These are phyloP conservation scores for Nematocida sp. DNA, from an alignment of 371 early-diverging fungal genomes.

Conservation along the genomic window DNA sequence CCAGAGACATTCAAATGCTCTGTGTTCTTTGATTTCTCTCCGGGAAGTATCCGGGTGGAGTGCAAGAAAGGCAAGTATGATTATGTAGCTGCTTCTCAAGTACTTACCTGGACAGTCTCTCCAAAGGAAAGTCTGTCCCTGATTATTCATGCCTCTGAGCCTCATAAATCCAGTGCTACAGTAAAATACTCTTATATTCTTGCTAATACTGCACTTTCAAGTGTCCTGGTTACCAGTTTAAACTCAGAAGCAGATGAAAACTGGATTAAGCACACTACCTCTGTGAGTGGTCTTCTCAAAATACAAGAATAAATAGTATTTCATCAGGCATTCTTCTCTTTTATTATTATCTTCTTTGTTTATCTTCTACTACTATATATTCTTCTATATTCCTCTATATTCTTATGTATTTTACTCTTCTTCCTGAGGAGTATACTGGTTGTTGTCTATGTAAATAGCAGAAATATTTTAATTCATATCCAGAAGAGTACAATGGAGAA, in stretches of 20 bases:
- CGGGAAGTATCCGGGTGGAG: conserved; percentile 37
- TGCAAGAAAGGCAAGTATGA: conserved; percentile 39
- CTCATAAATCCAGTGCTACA: conserved; percentile 4
- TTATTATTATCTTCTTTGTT: too few species aligned
- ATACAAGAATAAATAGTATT: conserved; percentile 16
- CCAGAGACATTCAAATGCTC: conserved; percentile 31
- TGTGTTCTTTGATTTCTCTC: conserved; percentile 14
- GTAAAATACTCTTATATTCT: conserved; percentile 28
- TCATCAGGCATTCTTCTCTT: too few species aligned
- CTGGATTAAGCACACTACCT: conserved; percentile 49
- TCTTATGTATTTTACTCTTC: not conserved
- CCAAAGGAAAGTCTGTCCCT: conserved; percentile 4
- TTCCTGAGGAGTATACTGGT: too few species aligned
- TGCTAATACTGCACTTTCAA: conserved; percentile 22
- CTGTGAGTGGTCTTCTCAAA: conserved; percentile 24
- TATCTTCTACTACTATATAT: not conserved
- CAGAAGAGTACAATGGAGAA: not conserved
- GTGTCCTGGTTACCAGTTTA: conserved; percentile 29
- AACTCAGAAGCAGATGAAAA: conserved; percentile 51
- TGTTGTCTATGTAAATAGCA: not conserved
- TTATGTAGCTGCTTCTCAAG: conserved; percentile 3
- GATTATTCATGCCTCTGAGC: conserved; percentile 17
- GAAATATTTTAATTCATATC: not conserved
- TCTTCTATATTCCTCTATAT: not conserved
- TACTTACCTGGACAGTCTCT: conserved; percentile 6